Evolutionary conservation across 768 basidiomycete species (phyloP).

Genomic region (Agrocybe praecox): DNA sequence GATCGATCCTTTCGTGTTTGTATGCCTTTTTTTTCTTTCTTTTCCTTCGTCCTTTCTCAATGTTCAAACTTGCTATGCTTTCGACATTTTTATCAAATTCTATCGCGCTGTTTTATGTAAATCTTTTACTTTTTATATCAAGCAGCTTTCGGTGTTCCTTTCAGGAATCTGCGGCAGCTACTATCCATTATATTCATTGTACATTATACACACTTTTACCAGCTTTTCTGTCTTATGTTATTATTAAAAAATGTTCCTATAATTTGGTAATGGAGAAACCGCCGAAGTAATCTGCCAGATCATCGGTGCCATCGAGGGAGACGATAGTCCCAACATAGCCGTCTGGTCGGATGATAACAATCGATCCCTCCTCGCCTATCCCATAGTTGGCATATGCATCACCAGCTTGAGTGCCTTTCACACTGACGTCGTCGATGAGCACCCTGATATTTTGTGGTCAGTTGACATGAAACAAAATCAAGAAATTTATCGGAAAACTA

Average conservation of each 20-base stretch:
- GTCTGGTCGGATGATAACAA: constrained; percentile 63
- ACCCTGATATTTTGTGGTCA: constrained; percentile 39
- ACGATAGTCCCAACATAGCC: constrained; percentile 65
- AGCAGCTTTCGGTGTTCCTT: not conserved
- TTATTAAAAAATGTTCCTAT: not conserved
- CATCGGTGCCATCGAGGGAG: constrained; percentile 43
- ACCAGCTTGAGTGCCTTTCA: constrained; percentile 46
- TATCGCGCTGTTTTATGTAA: too few species aligned
- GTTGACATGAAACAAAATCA: not conserved
- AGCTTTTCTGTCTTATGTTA: not conserved
- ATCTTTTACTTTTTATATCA: not conserved
- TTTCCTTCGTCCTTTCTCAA: not conserved
- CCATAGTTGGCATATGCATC: constrained; percentile 61
- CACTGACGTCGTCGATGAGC: constrained; percentile 57
- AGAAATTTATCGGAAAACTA: constrained; percentile 15
- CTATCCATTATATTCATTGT: constrained; percentile 9
- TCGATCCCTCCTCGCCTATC: constrained; percentile 42
- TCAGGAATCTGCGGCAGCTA: not conserved
- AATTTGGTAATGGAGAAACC: constrained; percentile 37
- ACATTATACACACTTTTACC: constrained; percentile 10
- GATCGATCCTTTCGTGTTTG: not conserved
- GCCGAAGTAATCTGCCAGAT: constrained; percentile 50
- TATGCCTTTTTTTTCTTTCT: not conserved
- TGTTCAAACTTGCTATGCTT: not conserved
- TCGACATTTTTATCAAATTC: not conserved